phyloP scores from a whole-genome alignment of 2,329 filamentous ascomycete genomes.

The Fusarium goolgardi region DNA sequence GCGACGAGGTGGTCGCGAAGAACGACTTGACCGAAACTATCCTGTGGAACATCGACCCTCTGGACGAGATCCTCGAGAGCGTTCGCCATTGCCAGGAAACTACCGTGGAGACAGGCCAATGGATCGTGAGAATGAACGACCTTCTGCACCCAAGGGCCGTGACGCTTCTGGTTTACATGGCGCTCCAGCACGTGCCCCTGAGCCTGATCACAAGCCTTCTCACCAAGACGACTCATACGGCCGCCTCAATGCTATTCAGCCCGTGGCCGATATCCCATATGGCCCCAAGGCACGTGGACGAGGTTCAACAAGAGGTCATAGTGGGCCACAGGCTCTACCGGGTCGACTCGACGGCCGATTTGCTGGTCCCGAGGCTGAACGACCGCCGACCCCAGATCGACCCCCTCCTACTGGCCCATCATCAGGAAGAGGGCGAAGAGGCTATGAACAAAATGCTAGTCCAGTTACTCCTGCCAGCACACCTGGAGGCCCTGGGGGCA shows the following conservation, averaged over 20 bases:
- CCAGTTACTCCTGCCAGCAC: constrained; percentile 48
- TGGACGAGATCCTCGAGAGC: constrained; percentile 50
- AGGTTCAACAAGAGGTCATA: constrained; percentile 55
- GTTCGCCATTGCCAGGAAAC: constrained; percentile 47
- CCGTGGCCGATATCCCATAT: constrained; percentile 62
- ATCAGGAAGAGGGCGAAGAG: constrained; percentile 60
- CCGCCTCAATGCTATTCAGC: constrained; percentile 66
- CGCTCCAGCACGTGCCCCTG: constrained; percentile 53
- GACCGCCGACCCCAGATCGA: constrained; percentile 61
- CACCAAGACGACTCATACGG: constrained; percentile 73
- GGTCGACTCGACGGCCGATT: constrained; percentile 49
- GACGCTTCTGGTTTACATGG: constrained; percentile 56
- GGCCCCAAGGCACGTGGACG: constrained; percentile 66
- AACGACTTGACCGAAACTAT: constrained; percentile 59
- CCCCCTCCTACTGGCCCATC: constrained; percentile 65
- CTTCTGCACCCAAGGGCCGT: constrained; percentile 53
- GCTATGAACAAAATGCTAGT: constrained; percentile 53
- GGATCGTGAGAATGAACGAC: constrained; percentile 55
- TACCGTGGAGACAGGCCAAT: constrained; percentile 52
- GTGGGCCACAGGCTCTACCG: constrained; percentile 52
- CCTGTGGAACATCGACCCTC: constrained; percentile 49
- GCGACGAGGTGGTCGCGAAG: constrained; percentile 59
- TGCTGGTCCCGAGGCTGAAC: constrained; percentile 54
- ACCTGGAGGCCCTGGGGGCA: constrained; percentile 53
- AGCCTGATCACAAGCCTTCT: constrained; percentile 63